Base-by-base conservation (phyloP, 371 early-diverging fungal species). In the Furculomyces boomerangus region DNA sequence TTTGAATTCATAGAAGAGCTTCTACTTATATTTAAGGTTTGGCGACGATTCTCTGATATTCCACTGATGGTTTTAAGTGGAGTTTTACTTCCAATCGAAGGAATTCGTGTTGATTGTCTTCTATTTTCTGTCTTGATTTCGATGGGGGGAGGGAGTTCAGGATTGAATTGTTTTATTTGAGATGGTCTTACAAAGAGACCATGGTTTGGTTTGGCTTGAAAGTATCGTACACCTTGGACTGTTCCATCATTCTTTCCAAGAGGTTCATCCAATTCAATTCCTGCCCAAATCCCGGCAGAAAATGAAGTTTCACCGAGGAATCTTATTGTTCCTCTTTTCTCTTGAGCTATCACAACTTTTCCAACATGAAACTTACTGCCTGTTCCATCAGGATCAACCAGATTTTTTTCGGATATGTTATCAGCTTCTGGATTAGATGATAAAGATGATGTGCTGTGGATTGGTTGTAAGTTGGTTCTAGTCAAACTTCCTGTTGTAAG, bases 211-310 rank as follows among this genome's bases (percentile, higher is more conserved):
- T 73, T 63, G 60, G 83, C 84, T 16, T 66, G 62, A 63, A 88
- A 88, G 60, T 88, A 88, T 24, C 60, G 55, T 54, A 49, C 53
- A 24, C 85, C 88, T 55, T 77, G 70, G 44, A 84, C 77, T 30
- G 71, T 71, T 3, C 89, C 88, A 64, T 86, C 79, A 67, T 88
- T 87, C 60, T 87, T 88, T 54, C 89, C 89, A 28, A 75, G 74
- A 26, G 69, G 68, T 18, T 59, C 40, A 50, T 84, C 86, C 3
- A 88, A 72, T 60, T 84, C 85, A 24, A 88, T 75, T 24, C 89
- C 89, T 13, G 80, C 75, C 89, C 89, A 88, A 16, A 67, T 54
- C 25, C 88, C 89, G 0, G 74, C 53, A 54, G 76, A 75, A 63
- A 80, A 79, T 47, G 75, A 67, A 3, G 81, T 78, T 1, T 74